These are phyloP conservation scores for Acephala macrosclerotiorum DNA, from an alignment of 2,329 filamentous ascomycete species.

Conservation along the genomic window DNA sequence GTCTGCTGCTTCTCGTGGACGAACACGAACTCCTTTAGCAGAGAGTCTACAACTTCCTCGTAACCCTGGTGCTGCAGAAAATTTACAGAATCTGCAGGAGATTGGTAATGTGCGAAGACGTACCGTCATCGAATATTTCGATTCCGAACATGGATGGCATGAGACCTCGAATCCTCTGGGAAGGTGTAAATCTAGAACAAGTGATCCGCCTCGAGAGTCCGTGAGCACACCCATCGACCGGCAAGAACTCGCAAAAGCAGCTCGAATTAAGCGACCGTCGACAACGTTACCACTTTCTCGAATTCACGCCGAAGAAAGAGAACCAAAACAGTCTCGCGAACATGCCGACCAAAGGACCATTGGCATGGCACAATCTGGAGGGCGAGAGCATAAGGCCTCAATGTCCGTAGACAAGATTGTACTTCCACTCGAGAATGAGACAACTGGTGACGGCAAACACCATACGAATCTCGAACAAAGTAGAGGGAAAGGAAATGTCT, in stretches of 20 bases:
- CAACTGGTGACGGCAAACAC: not conserved
- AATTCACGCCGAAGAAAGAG: not conserved
- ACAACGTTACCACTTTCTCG: slow-evolving; percentile 33
- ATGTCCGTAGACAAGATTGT: not conserved
- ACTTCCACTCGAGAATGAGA: not conserved
- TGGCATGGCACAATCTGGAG: not conserved
- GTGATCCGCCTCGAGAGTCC: not conserved
- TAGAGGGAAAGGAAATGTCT: not conserved
- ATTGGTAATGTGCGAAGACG: not conserved
- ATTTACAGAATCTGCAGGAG: not conserved
- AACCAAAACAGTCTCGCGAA: not conserved
- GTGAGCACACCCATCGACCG: slow-evolving; percentile 27
- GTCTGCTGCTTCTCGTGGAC: not conserved
- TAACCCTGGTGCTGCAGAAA: not conserved
- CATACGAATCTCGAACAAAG: not conserved
- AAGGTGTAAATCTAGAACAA: not conserved
- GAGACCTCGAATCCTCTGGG: slow-evolving; percentile 9
- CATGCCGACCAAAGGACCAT: not conserved
- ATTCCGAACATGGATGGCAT: slow-evolving; percentile 29
- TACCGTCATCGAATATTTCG: slow-evolving; percentile 28
- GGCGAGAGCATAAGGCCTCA: not conserved
- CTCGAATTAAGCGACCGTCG: slow-evolving; percentile 37
- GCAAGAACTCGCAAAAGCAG: slow-evolving; percentile 34
- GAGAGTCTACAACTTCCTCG: not conserved
- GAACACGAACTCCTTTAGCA: not conserved